phyloP scores from a whole-genome alignment of 2,329 filamentous ascomycete species.

The Verticillium nubilum region DNA sequence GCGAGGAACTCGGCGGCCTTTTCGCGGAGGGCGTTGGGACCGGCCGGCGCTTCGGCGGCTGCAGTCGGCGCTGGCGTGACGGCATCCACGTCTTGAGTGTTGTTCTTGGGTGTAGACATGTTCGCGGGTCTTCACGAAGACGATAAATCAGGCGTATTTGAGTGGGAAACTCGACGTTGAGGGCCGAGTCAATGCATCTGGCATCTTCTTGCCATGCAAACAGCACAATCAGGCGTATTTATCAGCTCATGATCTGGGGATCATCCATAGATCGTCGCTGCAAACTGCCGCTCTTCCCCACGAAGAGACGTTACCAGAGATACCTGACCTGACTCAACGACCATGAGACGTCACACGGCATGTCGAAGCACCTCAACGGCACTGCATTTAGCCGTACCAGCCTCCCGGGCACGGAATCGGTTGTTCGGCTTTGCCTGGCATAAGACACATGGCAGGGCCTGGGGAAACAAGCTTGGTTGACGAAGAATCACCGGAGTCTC shows the following conservation, averaged over 20 bases:
- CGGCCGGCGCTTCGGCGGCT: background rate
- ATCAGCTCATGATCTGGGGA: background rate
- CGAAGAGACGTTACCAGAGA: background rate
- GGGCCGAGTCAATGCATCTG: background rate
- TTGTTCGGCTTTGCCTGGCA: background rate
- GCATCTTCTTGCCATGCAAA: background rate
- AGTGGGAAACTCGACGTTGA: background rate
- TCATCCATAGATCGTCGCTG: background rate
- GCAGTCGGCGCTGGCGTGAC: slow-evolving; percentile 3
- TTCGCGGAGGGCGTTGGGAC: slow-evolving; percentile 18
- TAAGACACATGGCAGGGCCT: background rate
- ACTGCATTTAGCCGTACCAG: background rate
- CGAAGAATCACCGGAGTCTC: background rate
- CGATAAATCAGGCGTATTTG: too few species aligned
- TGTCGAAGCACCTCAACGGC: background rate
- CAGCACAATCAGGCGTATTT: background rate
- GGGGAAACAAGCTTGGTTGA: background rate
- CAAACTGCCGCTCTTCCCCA: background rate
- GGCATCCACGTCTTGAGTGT: background rate
- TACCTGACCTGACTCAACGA: background rate
- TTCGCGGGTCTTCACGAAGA: background rate
- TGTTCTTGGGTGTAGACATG: background rate
- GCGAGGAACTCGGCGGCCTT: slow-evolving; percentile 40
- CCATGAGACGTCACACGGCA: background rate
- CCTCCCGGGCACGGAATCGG: background rate